Conservation (phyloP, 2,329 filamentous ascomycete species). For the Arthrobotrys sphaeroides region DNA sequence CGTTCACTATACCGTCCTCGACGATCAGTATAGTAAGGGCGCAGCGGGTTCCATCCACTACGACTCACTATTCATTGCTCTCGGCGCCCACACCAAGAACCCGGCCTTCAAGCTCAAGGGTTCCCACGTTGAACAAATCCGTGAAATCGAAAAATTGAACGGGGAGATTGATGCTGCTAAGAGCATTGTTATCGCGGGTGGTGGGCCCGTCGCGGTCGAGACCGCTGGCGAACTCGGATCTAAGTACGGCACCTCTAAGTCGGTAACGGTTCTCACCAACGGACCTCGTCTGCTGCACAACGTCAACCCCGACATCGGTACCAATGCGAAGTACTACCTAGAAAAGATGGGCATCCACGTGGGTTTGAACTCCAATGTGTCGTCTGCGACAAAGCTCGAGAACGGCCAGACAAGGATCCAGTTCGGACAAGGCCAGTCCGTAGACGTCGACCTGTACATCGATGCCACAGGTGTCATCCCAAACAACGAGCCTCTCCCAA, state of each 20-base stretch:
- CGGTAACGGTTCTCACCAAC: constrained; percentile 40
- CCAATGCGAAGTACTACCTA: constrained; percentile 35
- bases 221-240: constrained; percentile 40
- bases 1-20: constrained; percentile 35
- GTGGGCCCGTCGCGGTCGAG: constrained; percentile 36
- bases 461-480: constrained; percentile 47
- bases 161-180: constrained; percentile 32
- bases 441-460: constrained; percentile 50
- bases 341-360: constrained; percentile 45
- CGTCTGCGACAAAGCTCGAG: constrained; percentile 21
- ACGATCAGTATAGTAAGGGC: constrained; percentile 42
- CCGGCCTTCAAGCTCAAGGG: constrained; percentile 37
- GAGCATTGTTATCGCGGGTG: constrained; percentile 45
- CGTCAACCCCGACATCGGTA: constrained; percentile 48
- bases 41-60: constrained; percentile 37
- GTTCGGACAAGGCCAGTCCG: constrained; percentile 33
- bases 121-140: constrained; percentile 20
- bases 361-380: constrained; percentile 10
- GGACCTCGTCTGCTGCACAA: constrained; percentile 39
- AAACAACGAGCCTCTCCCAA: constrained; percentile 45
- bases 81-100: constrained; percentile 27
- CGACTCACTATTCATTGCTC: constrained; percentile 42
- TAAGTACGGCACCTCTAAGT: constrained; percentile 39
- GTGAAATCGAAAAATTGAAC: constrained; percentile 38
- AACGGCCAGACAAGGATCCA: constrained; percentile 37